A percentile compares a stretch with the other conserved stretches of the same genome.
Evolutionary conservation across 352 stramenopile genomes (phyloP).

Genomic region (Phytopythium cucurbitacearum): DNA sequence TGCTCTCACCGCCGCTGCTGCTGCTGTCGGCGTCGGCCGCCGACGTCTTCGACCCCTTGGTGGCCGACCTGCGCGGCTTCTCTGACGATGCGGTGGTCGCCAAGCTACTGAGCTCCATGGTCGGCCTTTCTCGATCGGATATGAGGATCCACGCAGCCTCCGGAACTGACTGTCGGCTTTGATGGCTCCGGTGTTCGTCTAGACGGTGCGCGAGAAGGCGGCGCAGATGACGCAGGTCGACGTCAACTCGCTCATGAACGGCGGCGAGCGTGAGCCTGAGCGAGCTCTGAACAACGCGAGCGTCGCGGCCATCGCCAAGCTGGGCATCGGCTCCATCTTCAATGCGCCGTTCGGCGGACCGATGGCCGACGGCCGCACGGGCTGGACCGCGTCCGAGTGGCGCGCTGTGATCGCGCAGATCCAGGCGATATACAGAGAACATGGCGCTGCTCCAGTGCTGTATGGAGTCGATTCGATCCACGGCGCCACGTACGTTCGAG

Average conservation of each 20-base stretch:
- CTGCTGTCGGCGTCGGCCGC: too few relatives aligned
- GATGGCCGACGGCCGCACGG: constrained; percentile 17
- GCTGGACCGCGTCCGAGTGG: constrained; percentile 75
- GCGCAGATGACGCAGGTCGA: constrained; percentile 91
- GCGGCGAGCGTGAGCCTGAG: constrained; percentile 38
- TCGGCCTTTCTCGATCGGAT: neutral
- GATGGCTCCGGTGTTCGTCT: constrained; percentile 18
- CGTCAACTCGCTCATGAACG: constrained; percentile 79
- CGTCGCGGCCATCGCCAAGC: constrained; percentile 57
- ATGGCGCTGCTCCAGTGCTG: constrained; percentile 63
- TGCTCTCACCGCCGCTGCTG: neutral
- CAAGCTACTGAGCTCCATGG: neutral
- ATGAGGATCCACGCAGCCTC: neutral
- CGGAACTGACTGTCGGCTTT: constrained; percentile 1
- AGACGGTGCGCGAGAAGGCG: constrained; percentile 62
- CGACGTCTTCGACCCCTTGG: constrained; percentile 15
- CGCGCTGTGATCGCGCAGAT: constrained; percentile 57
- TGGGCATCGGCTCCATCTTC: constrained; percentile 84
- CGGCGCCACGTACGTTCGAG: constrained; percentile 85
- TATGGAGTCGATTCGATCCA: constrained; percentile 91
- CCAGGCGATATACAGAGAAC: constrained; percentile 60
- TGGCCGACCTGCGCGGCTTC: constrained; percentile 5
- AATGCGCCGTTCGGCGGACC: constrained; percentile 62
- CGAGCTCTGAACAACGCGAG: constrained; percentile 45
- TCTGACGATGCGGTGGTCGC: neutral